A percentile compares a stretch with the other conserved stretches of the same genome.
Evolutionary conservation across 768 basidiomycete species (phyloP).

Genomic region (Agrocybe chaxingu): DNA sequence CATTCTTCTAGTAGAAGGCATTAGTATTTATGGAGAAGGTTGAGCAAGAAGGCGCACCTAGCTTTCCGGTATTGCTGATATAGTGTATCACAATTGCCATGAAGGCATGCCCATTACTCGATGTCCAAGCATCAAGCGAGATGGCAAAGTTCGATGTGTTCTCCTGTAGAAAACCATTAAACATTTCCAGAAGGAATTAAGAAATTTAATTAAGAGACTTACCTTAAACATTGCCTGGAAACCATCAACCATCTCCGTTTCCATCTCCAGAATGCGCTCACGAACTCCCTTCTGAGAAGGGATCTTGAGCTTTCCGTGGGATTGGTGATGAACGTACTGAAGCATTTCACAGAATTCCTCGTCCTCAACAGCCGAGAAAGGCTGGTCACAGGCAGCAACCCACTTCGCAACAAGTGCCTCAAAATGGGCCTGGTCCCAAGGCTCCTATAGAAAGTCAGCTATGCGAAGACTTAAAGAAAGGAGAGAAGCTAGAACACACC

Average conservation of each 20-base stretch:
- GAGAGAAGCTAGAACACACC: too few species aligned
- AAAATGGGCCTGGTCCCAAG: conserved; percentile 15
- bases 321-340: too few species aligned
- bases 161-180: background rate
- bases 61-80: conserved; percentile 17
- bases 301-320: background rate
- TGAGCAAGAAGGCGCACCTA: conserved; percentile 11
- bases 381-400: conserved; percentile 14
- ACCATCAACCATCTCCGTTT: conserved; percentile 8
- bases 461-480: too few species aligned
- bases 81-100: conserved; percentile 25
- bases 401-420: conserved; percentile 15
- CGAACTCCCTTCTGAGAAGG: too few species aligned
- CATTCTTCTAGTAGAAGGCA: conserved; percentile 23
- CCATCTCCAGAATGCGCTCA: background rate
- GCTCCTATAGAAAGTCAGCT: conserved; percentile 6
- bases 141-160: conserved; percentile 12
- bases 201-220: background rate
- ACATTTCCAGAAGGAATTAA: too few species aligned
- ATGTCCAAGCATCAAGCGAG: conserved; percentile 27
- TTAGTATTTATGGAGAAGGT: background rate
- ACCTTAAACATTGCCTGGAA: conserved; percentile 14
- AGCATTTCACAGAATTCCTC: conserved; percentile 7
- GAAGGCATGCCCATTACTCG: conserved; percentile 24
- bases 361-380: conserved; percentile 15